Percentiles rank a stretch among this genome's conserved stretches.
Conservation (phyloP, 257 asterid genomes). For the Solanum chilense region DNA sequence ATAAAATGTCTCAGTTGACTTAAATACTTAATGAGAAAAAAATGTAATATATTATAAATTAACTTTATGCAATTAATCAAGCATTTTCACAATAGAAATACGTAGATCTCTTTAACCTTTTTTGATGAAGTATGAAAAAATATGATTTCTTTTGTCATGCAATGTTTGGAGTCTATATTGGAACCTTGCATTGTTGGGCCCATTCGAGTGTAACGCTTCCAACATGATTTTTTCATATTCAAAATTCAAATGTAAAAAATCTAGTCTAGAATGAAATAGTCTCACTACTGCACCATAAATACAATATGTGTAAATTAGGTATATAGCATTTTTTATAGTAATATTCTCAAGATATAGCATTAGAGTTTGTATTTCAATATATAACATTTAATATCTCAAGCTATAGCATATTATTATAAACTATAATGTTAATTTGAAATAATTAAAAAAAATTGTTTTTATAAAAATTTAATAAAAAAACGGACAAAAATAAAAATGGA, state of each 20-base stretch:
- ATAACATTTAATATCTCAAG: too few species aligned
- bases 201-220: not conserved
- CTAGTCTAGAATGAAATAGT: not conserved
- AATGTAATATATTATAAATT: not conserved
- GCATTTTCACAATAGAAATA: not conserved
- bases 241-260: accelerated
- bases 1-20: not conserved
- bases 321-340: too few species aligned
- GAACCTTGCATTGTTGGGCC: not conserved
- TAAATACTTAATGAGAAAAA: not conserved
- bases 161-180: not conserved
- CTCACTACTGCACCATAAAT: not conserved
- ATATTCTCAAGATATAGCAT: too few species aligned
- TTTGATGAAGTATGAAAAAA: not conserved
- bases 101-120: not conserved
- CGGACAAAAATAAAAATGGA: too few species aligned
- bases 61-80: not conserved
- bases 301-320: too few species aligned
- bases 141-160: not conserved
- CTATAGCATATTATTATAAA: too few species aligned
- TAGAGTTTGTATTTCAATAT: too few species aligned
- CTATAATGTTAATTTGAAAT: too few species aligned
- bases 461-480: too few species aligned
- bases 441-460: too few species aligned
- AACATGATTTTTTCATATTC: not conserved